Evolutionary conservation across 306 rosid genomes (phyloP).

Genomic region (Prunus mira): DNA sequence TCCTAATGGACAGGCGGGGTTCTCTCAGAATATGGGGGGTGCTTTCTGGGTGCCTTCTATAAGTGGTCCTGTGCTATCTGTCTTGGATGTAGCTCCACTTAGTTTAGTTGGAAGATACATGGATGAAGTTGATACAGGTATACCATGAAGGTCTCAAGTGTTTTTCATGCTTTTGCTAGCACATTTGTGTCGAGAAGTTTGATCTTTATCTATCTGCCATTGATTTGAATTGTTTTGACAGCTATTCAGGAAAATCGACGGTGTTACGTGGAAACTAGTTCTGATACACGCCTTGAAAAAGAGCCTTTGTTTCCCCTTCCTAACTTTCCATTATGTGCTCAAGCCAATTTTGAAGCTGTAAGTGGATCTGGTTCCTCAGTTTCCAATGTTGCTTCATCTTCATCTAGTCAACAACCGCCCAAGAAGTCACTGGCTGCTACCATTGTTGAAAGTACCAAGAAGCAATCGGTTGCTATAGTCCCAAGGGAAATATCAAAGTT

Average conservation of each 20-base stretch:
- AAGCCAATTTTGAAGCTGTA: slow-evolving; percentile 41
- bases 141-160: slow-evolving; percentile 18
- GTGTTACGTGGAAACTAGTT: slow-evolving; percentile 53
- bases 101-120: slow-evolving; percentile 57
- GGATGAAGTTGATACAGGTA: slow-evolving; percentile 68
- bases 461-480: slow-evolving; percentile 82
- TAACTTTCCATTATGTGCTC: slow-evolving; percentile 33
- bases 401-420: slow-evolving; percentile 53
- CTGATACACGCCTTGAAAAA: slow-evolving; percentile 46
- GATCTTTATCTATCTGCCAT: slow-evolving; percentile 29
- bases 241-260: slow-evolving; percentile 63
- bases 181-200: slow-evolving; percentile 25
- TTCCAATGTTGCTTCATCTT: slow-evolving; percentile 35
- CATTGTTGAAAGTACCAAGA: slow-evolving; percentile 88
- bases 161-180: slow-evolving; percentile 25
- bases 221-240: slow-evolving; percentile 44
- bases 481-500: slow-evolving; percentile 74
- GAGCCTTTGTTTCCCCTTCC: slow-evolving; percentile 77
- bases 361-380: slow-evolving; percentile 34
- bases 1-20: slow-evolving; percentile 37
- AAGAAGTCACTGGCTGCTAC: slow-evolving; percentile 87
- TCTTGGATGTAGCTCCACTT: slow-evolving; percentile 82
- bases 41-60: slow-evolving; percentile 61
- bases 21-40: slow-evolving; percentile 42
- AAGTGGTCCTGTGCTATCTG: slow-evolving; percentile 53